phyloP scores from a whole-genome alignment of 805 yeast genomes.

The Priceomyces fermenticarens region DNA sequence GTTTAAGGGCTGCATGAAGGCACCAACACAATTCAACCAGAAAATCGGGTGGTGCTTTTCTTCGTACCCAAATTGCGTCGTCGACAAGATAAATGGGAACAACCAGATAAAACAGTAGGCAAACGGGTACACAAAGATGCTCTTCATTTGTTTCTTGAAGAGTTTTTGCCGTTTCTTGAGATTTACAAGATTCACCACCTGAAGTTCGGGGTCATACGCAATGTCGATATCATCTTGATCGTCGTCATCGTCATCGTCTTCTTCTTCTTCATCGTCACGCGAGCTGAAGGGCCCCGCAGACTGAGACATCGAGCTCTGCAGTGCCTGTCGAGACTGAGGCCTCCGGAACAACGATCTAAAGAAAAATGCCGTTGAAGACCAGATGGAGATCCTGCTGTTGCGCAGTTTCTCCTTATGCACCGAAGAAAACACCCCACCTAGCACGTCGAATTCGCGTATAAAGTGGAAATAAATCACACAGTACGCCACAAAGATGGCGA shows the following conservation, averaged over 20 bases:
- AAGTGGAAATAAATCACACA: conserved; percentile 72
- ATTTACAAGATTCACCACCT: conserved; percentile 56
- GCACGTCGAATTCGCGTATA: conserved; percentile 53
- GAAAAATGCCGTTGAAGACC: conserved; percentile 30
- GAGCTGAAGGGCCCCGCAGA: not conserved
- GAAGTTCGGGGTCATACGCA: conserved; percentile 41
- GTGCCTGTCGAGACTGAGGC: not conserved
- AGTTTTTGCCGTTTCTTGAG: conserved; percentile 62
- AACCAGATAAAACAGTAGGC: conserved; percentile 81
- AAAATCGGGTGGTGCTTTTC: conserved; percentile 48
- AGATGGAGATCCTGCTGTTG: conserved; percentile 28
- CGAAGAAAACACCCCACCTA: conserved; percentile 46
- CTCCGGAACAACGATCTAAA: conserved; percentile 7
- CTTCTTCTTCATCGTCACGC: not conserved
- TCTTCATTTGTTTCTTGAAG: conserved; percentile 74
- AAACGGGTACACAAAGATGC: conserved; percentile 79
- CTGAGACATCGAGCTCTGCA: not conserved
- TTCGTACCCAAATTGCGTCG: conserved; percentile 52
- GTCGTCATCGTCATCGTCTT: conserved; percentile 16
- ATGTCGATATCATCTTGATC: conserved; percentile 18
- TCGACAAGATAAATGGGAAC: conserved; percentile 69
- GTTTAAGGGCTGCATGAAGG: conserved; percentile 76
- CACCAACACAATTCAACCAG: conserved; percentile 66
- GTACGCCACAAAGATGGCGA: conserved; percentile 63
- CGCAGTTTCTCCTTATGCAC: conserved; percentile 16